A percentile compares a stretch with the other conserved stretches of the same genome.
phyloP scores from a whole-genome alignment of 257 asterid genomes.

The Nicotiana noctiflora region DNA sequence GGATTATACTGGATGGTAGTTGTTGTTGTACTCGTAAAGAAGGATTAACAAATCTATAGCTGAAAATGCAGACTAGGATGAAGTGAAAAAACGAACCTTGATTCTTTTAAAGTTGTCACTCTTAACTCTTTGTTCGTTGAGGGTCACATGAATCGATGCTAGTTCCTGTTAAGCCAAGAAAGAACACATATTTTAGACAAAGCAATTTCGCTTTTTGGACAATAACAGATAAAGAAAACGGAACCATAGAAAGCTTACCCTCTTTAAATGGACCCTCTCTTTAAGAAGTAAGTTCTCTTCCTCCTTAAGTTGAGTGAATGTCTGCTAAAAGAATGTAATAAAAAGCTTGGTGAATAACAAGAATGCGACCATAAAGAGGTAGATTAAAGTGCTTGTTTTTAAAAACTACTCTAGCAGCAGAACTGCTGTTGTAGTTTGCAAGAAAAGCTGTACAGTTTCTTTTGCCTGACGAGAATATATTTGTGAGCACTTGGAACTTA shows the following conservation, averaged over 20 bases:
- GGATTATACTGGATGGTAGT: too few relatives aligned
- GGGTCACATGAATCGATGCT: constrained; percentile 17
- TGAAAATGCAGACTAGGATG: background rate
- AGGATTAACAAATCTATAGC: background rate
- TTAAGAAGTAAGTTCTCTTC: constrained; percentile 27
- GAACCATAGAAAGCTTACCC: constrained; percentile 2
- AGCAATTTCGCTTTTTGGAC: background rate
- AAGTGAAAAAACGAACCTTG: constrained; percentile 17
- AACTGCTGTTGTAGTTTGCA: too few relatives aligned
- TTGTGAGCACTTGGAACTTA: too few relatives aligned
- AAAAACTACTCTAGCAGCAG: too few relatives aligned
- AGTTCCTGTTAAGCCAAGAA: constrained; percentile 19
- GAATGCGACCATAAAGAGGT: background rate
- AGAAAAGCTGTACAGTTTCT: too few relatives aligned
- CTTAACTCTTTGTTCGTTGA: constrained; percentile 20
- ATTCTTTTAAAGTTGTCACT: constrained; percentile 29
- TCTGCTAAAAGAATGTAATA: constrained; percentile 2
- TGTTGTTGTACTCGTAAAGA: background rate
- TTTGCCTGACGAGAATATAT: too few relatives aligned
- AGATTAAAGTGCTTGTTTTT: too few relatives aligned
- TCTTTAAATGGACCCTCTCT: constrained; percentile 20
- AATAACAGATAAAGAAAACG: background rate
- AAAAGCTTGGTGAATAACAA: background rate
- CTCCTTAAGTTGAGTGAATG: constrained; percentile 25
- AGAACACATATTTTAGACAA: background rate